These are phyloP conservation scores for Arbutus unedo DNA, from an alignment of 148 eudicot species.

Conservation along the genomic window DNA sequence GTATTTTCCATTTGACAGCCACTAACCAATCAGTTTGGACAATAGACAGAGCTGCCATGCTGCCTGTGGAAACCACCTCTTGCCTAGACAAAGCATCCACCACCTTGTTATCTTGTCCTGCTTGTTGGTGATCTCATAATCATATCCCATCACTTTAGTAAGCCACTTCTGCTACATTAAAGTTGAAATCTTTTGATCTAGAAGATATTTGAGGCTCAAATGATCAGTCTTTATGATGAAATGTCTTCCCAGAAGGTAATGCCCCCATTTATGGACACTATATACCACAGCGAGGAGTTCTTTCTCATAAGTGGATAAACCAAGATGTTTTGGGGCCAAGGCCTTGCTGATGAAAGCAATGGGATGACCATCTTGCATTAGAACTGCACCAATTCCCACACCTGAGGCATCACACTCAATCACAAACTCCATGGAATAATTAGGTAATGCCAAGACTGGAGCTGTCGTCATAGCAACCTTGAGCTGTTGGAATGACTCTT, in stretches of 20 bases:
- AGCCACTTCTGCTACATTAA: not conserved
- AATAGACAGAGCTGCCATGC: not conserved
- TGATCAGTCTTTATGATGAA: constrained; percentile 6
- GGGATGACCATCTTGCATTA: not conserved
- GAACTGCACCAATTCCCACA: not conserved
- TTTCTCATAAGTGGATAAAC: not conserved
- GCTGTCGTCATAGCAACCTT: not conserved
- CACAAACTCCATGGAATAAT: not conserved
- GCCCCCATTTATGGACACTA: constrained; percentile 10
- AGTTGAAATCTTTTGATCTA: not conserved
- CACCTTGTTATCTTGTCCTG: not conserved
- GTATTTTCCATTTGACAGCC: too few relatives aligned
- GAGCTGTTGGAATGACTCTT: not conserved
- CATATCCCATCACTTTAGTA: not conserved
- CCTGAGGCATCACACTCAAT: constrained; percentile 1
- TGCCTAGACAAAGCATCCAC: not conserved
- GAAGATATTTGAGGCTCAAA: not conserved
- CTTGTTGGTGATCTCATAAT: not conserved
- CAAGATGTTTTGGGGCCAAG: not conserved
- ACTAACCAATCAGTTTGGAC: not conserved
- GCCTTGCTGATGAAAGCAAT: constrained; percentile 1
- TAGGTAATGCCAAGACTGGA: constrained; percentile 3
- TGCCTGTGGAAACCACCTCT: not conserved
- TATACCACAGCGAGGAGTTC: not conserved
- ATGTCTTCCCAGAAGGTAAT: not conserved